Evolutionary conservation across 2,329 filamentous ascomycete genomes (phyloP).

Genomic region (Pyrenophora seminiperda): DNA sequence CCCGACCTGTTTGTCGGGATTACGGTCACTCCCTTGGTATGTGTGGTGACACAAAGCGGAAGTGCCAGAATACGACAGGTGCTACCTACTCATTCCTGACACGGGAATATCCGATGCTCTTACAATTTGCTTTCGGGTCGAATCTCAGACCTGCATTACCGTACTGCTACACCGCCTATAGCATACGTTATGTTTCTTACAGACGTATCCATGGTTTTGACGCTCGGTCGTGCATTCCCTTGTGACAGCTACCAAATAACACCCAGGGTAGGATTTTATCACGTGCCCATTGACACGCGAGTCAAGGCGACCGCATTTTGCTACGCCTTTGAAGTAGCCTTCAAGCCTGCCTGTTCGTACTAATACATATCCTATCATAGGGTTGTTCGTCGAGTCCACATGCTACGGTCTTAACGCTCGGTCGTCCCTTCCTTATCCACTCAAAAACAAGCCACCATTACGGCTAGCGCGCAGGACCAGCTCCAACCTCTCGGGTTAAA

Average conservation of each 20-base stretch:
- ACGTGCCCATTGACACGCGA: background rate
- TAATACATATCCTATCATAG: background rate
- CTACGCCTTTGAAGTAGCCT: background rate
- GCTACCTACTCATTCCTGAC: background rate
- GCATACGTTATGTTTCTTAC: background rate
- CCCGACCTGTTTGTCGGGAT: background rate
- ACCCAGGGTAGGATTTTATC: background rate
- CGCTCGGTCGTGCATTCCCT: constrained; percentile 13
- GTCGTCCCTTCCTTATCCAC: constrained; percentile 21
- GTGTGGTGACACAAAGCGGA: background rate
- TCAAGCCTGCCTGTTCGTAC: background rate
- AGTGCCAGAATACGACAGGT: too few relatives aligned
- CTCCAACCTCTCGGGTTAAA: constrained; percentile 18
- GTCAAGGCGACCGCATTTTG: background rate
- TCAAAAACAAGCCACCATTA: constrained; percentile 16
- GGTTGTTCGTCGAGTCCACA: background rate
- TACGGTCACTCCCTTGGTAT: background rate
- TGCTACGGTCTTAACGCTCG: constrained; percentile 19
- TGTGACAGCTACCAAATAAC: background rate
- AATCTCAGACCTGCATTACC: constrained; percentile 1
- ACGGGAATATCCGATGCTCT: background rate
- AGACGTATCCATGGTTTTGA: constrained; percentile 8
- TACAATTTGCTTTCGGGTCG: background rate
- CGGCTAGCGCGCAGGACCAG: constrained; percentile 12
- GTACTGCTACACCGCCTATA: constrained; percentile 1